phyloP scores from a whole-genome alignment of 305 asterid genomes.

The Fraxinus latifolia region DNA sequence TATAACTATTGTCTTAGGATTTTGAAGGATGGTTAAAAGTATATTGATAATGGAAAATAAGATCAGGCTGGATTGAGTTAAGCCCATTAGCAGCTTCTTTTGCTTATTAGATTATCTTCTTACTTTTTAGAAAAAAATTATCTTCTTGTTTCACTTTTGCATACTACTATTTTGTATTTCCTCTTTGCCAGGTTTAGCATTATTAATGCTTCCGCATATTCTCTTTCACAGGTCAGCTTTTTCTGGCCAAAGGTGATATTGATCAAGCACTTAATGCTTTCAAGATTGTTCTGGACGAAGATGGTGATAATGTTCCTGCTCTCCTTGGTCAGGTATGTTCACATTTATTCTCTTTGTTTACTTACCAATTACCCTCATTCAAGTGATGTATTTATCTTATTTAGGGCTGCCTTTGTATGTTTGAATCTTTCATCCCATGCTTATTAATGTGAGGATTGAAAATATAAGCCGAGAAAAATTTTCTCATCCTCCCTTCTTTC shows the following conservation, averaged over 20 bases:
- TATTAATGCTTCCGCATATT: conserved; percentile 20
- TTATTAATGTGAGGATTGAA: background rate
- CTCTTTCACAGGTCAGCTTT: conserved; percentile 76
- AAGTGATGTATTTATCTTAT: background rate
- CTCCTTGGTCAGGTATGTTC: conserved; percentile 87
- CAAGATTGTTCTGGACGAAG: conserved; percentile 88
- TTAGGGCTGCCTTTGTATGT: background rate
- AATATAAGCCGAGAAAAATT: background rate
- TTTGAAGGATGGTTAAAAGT: too few species aligned
- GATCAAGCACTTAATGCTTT: conserved; percentile 90
- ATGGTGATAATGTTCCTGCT: conserved; percentile 86
- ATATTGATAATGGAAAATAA: too few species aligned
- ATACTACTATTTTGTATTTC: too few species aligned
- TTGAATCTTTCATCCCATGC: background rate
- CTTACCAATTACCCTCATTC: background rate
- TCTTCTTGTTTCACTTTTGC: too few species aligned
- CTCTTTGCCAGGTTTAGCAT: background rate
- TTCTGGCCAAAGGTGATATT: conserved; percentile 84
- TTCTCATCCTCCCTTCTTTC: conserved; percentile 7
- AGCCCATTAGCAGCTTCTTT: too few species aligned
- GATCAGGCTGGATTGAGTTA: too few species aligned
- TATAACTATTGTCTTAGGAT: too few species aligned
- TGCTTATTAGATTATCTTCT: too few species aligned
- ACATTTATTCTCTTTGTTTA: conserved; percentile 16
- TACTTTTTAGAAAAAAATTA: too few species aligned